phyloP scores from a whole-genome alignment of 345 rosid genomes.

The Populus nigra region DNA sequence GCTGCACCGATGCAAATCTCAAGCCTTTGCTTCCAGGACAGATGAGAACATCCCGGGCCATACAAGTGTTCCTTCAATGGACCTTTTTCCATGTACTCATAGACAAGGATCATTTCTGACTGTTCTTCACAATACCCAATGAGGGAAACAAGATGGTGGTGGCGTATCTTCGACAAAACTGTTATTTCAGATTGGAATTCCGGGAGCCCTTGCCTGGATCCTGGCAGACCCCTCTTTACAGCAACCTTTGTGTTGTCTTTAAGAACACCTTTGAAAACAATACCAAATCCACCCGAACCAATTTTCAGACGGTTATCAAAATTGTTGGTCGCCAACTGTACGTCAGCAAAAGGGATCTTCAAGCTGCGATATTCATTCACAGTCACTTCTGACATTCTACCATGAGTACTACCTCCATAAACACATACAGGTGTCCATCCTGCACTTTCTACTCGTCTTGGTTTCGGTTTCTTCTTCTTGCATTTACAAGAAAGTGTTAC shows the following conservation, averaged over 20 bases:
- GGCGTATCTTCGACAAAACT: conserved; percentile 78
- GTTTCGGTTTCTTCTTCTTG: conserved; percentile 40
- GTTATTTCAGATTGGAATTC: conserved; percentile 90
- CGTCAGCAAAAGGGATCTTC: conserved; percentile 71
- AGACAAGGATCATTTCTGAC: conserved; percentile 88
- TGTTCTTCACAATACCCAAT: conserved; percentile 94
- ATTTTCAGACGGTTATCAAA: conserved; percentile 66
- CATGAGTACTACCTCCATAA: conserved; percentile 61
- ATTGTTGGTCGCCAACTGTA: conserved; percentile 67
- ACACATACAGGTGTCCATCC: conserved; percentile 84
- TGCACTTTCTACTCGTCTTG: conserved; percentile 53
- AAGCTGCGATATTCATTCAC: conserved; percentile 56
- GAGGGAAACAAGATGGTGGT: conserved; percentile 88
- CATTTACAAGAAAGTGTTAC: conserved; percentile 38
- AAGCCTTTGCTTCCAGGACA: conserved; percentile 93
- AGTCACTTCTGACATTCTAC: conserved; percentile 74
- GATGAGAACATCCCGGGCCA: conserved; percentile 52
- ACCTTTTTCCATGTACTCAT: conserved; percentile 94
- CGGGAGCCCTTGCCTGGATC: conserved; percentile 93
- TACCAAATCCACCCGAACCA: conserved; percentile 93
- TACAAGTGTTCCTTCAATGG: conserved; percentile 82
- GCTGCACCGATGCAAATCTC: conserved; percentile 91
- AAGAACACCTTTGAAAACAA: conserved; percentile 84
- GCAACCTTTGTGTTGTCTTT: conserved; percentile 77
- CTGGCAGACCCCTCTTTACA: conserved; percentile 84